phyloP scores from a whole-genome alignment of 768 basidiomycete species.

The Flagelloscypha sp. region DNA sequence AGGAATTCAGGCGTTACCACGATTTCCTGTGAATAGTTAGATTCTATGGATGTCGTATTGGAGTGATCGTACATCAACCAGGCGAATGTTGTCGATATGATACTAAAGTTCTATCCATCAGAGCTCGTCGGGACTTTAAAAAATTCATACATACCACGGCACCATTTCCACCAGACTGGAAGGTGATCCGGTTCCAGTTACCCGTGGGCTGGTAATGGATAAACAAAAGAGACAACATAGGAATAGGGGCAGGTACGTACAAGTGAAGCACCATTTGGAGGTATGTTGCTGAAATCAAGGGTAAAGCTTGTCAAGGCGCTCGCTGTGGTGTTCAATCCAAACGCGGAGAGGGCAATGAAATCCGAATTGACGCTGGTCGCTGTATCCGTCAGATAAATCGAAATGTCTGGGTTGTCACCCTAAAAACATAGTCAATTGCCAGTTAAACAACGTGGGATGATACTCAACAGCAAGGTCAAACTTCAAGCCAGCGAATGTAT shows the following conservation, averaged over 20 bases:
- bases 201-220: constrained; percentile 22
- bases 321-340: constrained; percentile 30
- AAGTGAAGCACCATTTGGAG: constrained; percentile 31
- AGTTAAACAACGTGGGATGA: constrained; percentile 1
- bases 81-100: constrained; percentile 41
- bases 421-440: constrained; percentile 10
- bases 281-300: constrained; percentile 39
- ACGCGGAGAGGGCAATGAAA: constrained; percentile 31
- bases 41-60: not conserved
- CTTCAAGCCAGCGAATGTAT: constrained; percentile 37
- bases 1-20: constrained; percentile 39
- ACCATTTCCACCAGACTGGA: constrained; percentile 39
- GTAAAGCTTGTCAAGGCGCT: constrained; percentile 34
- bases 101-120: too few species aligned
- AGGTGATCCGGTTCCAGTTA: constrained; percentile 43
- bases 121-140: too few species aligned
- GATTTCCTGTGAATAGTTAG: constrained; percentile 24
- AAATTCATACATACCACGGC: too few species aligned
- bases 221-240: constrained; percentile 1
- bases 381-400: constrained; percentile 31
- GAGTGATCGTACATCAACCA: constrained; percentile 27
- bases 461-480: constrained; percentile 38
- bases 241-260: constrained; percentile 14
- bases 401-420: constrained; percentile 39
- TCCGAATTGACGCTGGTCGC: constrained; percentile 28